Evolutionary conservation across 179 eudicot species (phyloP).

Genomic region (Gypsophila paniculata): DNA sequence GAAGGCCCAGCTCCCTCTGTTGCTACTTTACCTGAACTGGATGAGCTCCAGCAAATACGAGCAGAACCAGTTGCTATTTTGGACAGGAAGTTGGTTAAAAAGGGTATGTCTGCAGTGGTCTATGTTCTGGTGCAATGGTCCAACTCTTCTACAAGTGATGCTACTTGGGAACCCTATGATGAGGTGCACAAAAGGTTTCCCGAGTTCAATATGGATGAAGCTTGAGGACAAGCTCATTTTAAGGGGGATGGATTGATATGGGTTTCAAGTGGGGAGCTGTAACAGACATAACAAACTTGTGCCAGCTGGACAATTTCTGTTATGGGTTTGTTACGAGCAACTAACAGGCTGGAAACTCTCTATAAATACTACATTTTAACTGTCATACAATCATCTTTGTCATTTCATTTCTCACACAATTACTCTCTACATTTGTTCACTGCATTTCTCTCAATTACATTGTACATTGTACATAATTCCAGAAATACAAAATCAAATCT

Average conservation of each 20-base stretch:
- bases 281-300: no score
- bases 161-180: background rate
- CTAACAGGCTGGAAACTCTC: no score
- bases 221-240: background rate
- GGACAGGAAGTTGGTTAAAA: background rate
- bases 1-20: background rate
- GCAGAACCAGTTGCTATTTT: background rate
- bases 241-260: background rate
- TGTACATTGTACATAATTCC: no score
- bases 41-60: background rate
- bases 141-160: background rate
- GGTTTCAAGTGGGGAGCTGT: no score
- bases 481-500: no score
- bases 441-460: no score
- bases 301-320: no score
- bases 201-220: background rate
- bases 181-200: background rate
- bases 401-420: no score
- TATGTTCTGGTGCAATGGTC: background rate
- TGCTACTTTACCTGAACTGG: background rate
- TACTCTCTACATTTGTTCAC: no score
- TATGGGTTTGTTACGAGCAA: no score
- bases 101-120: background rate
- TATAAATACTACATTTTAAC: no score
- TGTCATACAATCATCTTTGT: no score